A percentile compares a stretch with the other conserved stretches of the same genome.
Evolutionary conservation across 768 basidiomycete species (phyloP).

Genomic region (Amanita subjunquillea): DNA sequence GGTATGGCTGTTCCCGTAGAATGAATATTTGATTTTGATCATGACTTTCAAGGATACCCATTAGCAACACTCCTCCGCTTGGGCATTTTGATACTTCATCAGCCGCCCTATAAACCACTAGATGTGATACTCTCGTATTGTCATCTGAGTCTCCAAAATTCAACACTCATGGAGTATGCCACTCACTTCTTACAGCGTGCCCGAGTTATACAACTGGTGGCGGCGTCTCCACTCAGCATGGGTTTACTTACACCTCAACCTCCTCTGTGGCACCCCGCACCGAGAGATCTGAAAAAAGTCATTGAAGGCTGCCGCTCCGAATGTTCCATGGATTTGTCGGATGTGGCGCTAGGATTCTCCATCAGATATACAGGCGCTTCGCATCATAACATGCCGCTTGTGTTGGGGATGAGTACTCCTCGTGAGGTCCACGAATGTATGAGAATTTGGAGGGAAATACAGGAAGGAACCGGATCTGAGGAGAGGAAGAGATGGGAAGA

Average conservation of each 20-base stretch:
- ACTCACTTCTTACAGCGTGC: slow-evolving; percentile 52
- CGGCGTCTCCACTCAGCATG: slow-evolving; percentile 84
- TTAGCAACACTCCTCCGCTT: slow-evolving; percentile 79
- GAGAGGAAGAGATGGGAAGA: slow-evolving; percentile 35
- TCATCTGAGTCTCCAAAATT: slow-evolving; percentile 70
- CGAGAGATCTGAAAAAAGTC: slow-evolving; percentile 34
- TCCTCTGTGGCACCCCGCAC: slow-evolving; percentile 74
- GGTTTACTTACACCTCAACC: slow-evolving; percentile 51
- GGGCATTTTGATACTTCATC: slow-evolving; percentile 61
- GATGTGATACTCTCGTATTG: slow-evolving; percentile 78
- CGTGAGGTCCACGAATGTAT: slow-evolving; percentile 69
- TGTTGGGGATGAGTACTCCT: slow-evolving; percentile 61
- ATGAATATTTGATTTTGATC: not conserved
- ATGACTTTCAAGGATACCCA: slow-evolving; percentile 50
- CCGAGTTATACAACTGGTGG: slow-evolving; percentile 53
- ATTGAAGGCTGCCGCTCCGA: slow-evolving; percentile 26
- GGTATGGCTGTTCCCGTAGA: slow-evolving; percentile 28
- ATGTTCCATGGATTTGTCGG: slow-evolving; percentile 40
- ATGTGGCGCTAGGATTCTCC: slow-evolving; percentile 68
- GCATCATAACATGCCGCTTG: slow-evolving; percentile 43
- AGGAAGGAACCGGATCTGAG: slow-evolving; percentile 21
- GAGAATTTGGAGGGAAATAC: slow-evolving; percentile 54
- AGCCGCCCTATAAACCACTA: slow-evolving; percentile 55
- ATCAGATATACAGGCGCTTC: slow-evolving; percentile 35
- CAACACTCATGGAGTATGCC: slow-evolving; percentile 44